Evolutionary conservation across 2,329 filamentous ascomycete species (phyloP).

Genomic region (Periconia sp.): DNA sequence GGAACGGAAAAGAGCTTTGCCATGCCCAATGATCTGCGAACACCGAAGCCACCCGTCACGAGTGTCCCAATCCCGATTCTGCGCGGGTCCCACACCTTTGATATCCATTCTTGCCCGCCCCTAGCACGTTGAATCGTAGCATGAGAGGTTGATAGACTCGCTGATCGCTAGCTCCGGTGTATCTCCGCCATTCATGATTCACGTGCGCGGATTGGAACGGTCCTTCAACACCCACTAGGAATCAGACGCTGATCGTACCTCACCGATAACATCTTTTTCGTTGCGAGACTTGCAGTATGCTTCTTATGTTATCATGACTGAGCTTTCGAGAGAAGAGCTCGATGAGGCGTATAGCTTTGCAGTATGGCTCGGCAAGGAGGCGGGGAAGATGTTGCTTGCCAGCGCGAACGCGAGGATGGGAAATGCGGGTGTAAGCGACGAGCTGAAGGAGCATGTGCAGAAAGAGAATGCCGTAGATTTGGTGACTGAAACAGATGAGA

Average conservation of each 20-base stretch:
- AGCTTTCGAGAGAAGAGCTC: slow-evolving; percentile 55
- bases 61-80: too few relatives aligned
- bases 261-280: not conserved
- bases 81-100: too few relatives aligned
- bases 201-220: slow-evolving; percentile 18
- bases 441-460: slow-evolving; percentile 58
- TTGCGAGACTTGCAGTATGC: not conserved
- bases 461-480: slow-evolving; percentile 80
- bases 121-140: too few relatives aligned
- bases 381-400: slow-evolving; percentile 70
- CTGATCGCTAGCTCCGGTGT: too few relatives aligned
- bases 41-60: too few relatives aligned
- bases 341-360: slow-evolving; percentile 73
- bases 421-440: slow-evolving; percentile 31
- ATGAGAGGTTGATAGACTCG: too few relatives aligned
- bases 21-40: too few relatives aligned
- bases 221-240: slow-evolving; percentile 1
- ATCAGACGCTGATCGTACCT: not conserved
- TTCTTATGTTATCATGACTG: slow-evolving; percentile 25
- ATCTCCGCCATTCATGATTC: too few relatives aligned
- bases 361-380: slow-evolving; percentile 71
- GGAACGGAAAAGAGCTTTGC: too few relatives aligned
- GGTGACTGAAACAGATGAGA: slow-evolving; percentile 77
- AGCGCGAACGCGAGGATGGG: slow-evolving; percentile 64
- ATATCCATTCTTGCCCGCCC: too few relatives aligned